Conservation (phyloP, 179 eudicot genomes). For the Silene coronaria region DNA sequence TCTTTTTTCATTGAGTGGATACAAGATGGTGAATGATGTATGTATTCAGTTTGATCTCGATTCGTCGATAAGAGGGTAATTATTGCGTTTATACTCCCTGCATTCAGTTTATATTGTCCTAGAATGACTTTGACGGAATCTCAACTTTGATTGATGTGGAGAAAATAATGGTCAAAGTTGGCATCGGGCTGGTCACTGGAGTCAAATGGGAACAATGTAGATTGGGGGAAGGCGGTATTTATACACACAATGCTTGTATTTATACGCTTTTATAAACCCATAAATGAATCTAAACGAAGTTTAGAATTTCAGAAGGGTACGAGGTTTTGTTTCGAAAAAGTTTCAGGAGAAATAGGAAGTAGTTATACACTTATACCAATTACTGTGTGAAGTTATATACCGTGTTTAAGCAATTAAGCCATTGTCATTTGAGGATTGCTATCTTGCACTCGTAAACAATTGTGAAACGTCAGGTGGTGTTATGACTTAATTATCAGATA, state of each 20-base stretch:
- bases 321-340: neutral
- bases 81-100: neutral
- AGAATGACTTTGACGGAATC: neutral
- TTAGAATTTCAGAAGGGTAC: neutral
- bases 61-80: neutral
- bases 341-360: neutral
- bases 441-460: neutral
- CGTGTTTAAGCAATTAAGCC: too few relatives aligned
- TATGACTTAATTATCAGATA: neutral
- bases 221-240: too few relatives aligned
- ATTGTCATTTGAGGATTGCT: neutral
- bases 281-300: neutral
- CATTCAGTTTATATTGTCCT: neutral
- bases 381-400: too few relatives aligned
- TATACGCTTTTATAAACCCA: neutral
- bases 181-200: neutral
- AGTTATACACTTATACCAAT: too few relatives aligned
- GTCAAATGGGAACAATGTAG: neutral
- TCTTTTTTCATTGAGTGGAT: neutral
- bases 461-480: neutral
- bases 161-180: neutral
- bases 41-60: conserved; percentile 5
- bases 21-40: conserved; percentile 7
- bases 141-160: neutral
- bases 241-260: neutral